Conservation (phyloP, 257 asterid genomes). For the Solanum bukasovii region DNA sequence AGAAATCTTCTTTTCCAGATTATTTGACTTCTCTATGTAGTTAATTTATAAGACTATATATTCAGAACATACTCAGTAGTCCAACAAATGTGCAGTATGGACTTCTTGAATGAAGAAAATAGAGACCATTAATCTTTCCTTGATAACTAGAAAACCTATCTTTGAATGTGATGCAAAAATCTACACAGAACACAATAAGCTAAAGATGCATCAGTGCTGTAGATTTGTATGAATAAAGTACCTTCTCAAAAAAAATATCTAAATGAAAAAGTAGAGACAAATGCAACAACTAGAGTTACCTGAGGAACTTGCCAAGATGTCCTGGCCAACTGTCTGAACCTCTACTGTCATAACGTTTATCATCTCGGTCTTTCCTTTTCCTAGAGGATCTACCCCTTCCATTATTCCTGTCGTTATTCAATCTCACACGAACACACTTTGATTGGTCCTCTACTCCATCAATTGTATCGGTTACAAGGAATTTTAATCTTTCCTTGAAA, state of each 20-base stretch:
- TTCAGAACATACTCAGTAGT: background rate
- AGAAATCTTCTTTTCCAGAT: background rate
- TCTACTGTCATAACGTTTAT: slow-evolving; percentile 67
- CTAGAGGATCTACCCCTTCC: slow-evolving; percentile 49
- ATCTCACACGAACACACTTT: slow-evolving; percentile 81
- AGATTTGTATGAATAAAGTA: background rate
- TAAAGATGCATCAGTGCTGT: background rate
- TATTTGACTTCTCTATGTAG: background rate
- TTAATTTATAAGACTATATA: background rate
- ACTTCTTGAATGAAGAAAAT: background rate
- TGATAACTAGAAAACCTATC: background rate
- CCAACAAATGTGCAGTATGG: background rate
- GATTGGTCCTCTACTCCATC: slow-evolving; percentile 79
- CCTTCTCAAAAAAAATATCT: background rate
- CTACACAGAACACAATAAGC: background rate
- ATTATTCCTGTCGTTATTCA: slow-evolving; percentile 39
- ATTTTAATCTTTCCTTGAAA: slow-evolving; percentile 77
- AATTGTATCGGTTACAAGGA: slow-evolving; percentile 83
- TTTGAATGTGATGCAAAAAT: background rate
- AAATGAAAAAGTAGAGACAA: background rate
- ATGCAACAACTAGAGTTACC: slow-evolving; percentile 27
- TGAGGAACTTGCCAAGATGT: slow-evolving; percentile 73
- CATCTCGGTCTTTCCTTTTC: slow-evolving; percentile 77
- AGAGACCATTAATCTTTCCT: background rate
- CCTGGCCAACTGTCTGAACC: slow-evolving; percentile 89